Conservation (phyloP, 2,329 filamentous ascomycete genomes). For the Herpotrichia juniperi region DNA sequence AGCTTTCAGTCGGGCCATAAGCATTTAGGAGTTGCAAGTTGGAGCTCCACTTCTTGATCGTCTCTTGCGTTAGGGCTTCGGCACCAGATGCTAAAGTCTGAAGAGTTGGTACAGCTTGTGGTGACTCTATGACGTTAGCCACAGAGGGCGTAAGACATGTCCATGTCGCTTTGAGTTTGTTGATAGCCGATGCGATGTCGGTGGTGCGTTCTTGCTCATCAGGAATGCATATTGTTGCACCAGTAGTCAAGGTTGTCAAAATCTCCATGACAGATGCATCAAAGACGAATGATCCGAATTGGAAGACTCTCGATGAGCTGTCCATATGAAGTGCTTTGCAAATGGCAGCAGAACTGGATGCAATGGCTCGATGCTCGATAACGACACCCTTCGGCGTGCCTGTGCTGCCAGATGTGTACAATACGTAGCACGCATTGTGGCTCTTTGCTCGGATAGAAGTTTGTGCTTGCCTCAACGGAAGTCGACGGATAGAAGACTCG, state of each 20-base stretch:
- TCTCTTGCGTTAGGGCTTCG: conserved; percentile 31
- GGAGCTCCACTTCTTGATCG: conserved; percentile 31
- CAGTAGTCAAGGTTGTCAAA: conserved; percentile 36
- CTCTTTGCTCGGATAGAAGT: conserved; percentile 21
- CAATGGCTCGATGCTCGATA: conserved; percentile 35
- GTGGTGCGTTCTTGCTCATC: conserved; percentile 50
- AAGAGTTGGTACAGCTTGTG: conserved; percentile 44
- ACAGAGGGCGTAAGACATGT: conserved; percentile 42
- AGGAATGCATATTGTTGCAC: conserved; percentile 42
- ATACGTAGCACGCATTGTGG: conserved; percentile 31
- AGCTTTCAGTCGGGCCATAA: conserved; percentile 37
- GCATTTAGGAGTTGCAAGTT: conserved; percentile 33
- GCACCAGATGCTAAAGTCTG: conserved; percentile 43
- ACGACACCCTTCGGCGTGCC: conserved; percentile 40
- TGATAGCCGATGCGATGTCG: conserved; percentile 48
- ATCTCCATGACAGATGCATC: conserved; percentile 43
- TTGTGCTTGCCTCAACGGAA: conserved; percentile 14
- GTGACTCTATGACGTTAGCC: conserved; percentile 40
- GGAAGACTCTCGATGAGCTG: conserved; percentile 36
- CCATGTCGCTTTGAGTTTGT: conserved; percentile 34
- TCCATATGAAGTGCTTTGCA: conserved; percentile 34
- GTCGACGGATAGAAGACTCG: conserved; percentile 19
- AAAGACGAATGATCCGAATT: conserved; percentile 44
- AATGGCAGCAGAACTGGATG: conserved; percentile 34
- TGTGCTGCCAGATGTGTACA: conserved; percentile 43